Conservation (phyloP, 225 moss, liverwort and hornwort species). For the Ulota crispa region DNA sequence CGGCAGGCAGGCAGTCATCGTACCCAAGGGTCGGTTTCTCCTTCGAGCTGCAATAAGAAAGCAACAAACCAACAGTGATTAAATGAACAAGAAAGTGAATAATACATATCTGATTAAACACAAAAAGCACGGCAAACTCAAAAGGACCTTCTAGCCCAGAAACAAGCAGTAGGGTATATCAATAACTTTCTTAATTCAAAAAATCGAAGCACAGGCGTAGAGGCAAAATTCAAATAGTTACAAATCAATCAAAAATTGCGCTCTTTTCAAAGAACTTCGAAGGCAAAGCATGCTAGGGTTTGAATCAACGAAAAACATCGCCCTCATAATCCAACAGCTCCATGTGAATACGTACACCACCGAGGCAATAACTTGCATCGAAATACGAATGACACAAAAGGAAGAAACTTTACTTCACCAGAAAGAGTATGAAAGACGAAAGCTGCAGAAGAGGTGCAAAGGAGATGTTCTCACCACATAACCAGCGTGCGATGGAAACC, state of each 20-base stretch:
- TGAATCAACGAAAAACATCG: not conserved
- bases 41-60: conserved; percentile 78
- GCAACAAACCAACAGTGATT: conserved; percentile 18
- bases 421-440: not conserved
- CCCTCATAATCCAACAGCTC: not conserved
- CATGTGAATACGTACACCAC: not conserved
- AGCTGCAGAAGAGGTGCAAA: not conserved
- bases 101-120: not conserved
- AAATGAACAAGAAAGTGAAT: not conserved
- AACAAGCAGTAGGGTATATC: not conserved
- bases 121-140: not conserved
- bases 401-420: not conserved
- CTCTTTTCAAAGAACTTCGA: not conserved
- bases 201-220: not conserved
- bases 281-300: conserved; percentile 2
- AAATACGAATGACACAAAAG: not conserved
- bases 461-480: conserved; percentile 30
- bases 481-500: conserved; percentile 26
- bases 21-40: conserved; percentile 99
- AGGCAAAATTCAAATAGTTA: not conserved
- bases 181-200: not conserved
- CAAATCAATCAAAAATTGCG: not conserved
- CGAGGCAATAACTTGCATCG: not conserved
- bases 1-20: too few species aligned
- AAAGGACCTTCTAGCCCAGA: not conserved